Conservation (phyloP, 1,284 basidiomycete genomes). For the Sporisorium graminicola region DNA sequence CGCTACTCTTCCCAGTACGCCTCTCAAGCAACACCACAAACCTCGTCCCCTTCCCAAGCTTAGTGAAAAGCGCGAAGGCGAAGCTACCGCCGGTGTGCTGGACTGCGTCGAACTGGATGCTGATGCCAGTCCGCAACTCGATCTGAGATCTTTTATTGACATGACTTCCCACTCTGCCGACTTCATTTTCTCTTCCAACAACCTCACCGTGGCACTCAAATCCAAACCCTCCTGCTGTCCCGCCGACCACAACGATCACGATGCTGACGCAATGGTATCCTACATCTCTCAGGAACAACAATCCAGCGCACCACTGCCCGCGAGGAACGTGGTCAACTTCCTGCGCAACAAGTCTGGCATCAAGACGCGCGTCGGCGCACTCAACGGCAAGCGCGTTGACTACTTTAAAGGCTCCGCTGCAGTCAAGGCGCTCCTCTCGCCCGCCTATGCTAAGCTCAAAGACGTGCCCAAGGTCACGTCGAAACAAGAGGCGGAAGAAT, state of each 20-base stretch:
- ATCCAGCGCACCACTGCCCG: constrained; percentile 57
- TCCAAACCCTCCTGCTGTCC: constrained; percentile 64
- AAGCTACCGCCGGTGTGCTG: not conserved
- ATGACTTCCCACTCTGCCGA: constrained; percentile 28
- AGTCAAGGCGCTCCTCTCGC: constrained; percentile 88
- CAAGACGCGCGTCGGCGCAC: constrained; percentile 87
- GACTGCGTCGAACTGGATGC: constrained; percentile 11
- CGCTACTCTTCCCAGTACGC: not conserved
- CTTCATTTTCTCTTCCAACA: constrained; percentile 5
- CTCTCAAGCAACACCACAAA: not conserved
- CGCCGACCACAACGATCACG: constrained; percentile 1
- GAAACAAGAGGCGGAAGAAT: constrained; percentile 81
- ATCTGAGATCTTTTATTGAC: constrained; percentile 38
- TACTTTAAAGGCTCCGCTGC: constrained; percentile 87
- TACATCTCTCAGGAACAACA: constrained; percentile 61
- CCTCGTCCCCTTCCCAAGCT: not conserved
- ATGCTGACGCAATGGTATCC: not conserved
- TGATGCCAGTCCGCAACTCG: constrained; percentile 11
- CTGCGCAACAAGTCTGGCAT: constrained; percentile 76
- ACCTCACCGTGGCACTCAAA: constrained; percentile 29
- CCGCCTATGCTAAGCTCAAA: constrained; percentile 87
- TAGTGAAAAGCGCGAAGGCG: not conserved
- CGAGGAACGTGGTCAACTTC: constrained; percentile 63
- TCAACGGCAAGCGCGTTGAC: constrained; percentile 94
- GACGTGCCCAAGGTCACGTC: constrained; percentile 75